Evolutionary conservation across 129 eudicot genomes (phyloP).

Genomic region (Flaveria trinervia): DNA sequence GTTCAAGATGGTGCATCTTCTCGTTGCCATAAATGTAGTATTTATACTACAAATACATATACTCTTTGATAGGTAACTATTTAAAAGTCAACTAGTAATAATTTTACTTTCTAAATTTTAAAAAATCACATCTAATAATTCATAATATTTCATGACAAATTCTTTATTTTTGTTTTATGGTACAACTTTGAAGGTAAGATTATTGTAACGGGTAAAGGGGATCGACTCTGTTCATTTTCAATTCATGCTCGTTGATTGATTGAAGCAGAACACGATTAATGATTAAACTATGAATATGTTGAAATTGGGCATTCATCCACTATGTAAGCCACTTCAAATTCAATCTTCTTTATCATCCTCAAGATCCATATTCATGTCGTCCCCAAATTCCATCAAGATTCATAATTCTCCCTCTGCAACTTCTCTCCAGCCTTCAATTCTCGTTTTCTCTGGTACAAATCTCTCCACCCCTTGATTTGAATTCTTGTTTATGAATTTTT

Average conservation of each 20-base stretch:
- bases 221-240: neutral
- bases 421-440: conserved; percentile 61
- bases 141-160: no score
- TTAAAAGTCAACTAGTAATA: no score
- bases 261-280: no score
- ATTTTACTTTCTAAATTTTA: no score
- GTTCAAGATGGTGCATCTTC: no score
- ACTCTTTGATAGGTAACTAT: no score
- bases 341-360: conserved; percentile 25
- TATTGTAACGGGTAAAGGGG: neutral
- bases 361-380: conserved; percentile 43
- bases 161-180: no score
- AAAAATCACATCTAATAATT: no score
- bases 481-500: neutral
- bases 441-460: conserved; percentile 75
- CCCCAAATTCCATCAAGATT: conserved; percentile 13
- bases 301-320: conserved; percentile 40
- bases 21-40: no score
- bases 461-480: neutral
- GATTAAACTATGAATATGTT: neutral
- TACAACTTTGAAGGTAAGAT: neutral
- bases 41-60: no score
- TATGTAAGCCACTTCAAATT: neutral
- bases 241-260: neutral
- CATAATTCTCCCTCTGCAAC: conserved; percentile 26